A percentile compares a stretch with the other conserved stretches of the same genome.
These are phyloP conservation scores for Datisca glomerata DNA, from an alignment of 306 rosid species.

Conservation along the genomic window DNA sequence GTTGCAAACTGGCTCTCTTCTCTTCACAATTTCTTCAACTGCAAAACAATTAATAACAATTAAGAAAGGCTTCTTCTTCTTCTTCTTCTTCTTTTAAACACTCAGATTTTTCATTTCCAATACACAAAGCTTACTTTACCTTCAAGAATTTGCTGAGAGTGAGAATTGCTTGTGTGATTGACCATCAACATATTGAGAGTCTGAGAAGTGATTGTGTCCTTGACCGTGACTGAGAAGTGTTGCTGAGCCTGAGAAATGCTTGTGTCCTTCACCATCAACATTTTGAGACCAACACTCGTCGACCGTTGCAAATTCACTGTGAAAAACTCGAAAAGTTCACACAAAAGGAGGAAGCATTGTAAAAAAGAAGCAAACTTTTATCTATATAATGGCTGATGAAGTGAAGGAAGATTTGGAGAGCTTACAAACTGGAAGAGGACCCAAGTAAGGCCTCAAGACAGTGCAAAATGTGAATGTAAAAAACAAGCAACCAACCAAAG, in stretches of 20 bases:
- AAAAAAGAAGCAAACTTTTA: neutral
- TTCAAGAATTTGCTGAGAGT: constrained; percentile 18
- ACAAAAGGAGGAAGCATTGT: neutral
- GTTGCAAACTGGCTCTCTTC: constrained; percentile 31
- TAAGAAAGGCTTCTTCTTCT: neutral
- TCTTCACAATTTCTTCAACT: constrained; percentile 19
- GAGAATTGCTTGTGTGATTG: constrained; percentile 25
- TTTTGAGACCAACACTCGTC: constrained; percentile 29
- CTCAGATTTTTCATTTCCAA: neutral
- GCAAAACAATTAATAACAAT: constrained; percentile 8
- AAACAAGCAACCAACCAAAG: constrained; percentile 44
- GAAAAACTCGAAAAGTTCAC: constrained; percentile 2
- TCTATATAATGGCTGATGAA: neutral
- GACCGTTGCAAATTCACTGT: constrained; percentile 51
- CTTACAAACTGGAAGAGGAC: constrained; percentile 55
- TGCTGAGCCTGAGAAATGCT: constrained; percentile 18
- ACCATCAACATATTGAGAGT: constrained; percentile 40
- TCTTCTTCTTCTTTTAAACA: neutral
- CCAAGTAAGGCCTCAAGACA: constrained; percentile 53
- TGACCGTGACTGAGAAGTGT: too few species aligned
- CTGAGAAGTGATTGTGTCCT: too few species aligned
- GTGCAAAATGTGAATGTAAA: constrained; percentile 47
- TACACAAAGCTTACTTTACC: constrained; percentile 25
- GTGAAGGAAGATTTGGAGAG: constrained; percentile 6
- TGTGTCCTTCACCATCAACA: constrained; percentile 40